phyloP scores from a whole-genome alignment of 202 grass and related monocot species.

The Digitaria exilis region DNA sequence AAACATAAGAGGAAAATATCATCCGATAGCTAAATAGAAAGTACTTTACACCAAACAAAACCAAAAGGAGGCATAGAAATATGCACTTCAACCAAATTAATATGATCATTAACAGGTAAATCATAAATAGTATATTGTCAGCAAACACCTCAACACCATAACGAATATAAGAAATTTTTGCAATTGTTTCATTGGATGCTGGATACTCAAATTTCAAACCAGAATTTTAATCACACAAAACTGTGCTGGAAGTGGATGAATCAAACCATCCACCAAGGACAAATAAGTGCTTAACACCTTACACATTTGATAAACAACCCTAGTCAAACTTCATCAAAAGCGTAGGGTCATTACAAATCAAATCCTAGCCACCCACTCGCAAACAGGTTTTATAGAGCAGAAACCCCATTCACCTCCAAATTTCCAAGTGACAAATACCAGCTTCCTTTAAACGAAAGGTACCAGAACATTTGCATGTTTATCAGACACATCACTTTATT shows the following conservation, averaged over 20 bases:
- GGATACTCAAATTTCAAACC: background rate
- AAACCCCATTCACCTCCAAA: background rate
- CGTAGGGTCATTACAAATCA: background rate
- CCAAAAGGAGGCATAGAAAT: conserved; percentile 17
- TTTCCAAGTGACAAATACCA: background rate
- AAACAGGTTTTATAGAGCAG: background rate
- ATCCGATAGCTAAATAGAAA: conserved; percentile 16
- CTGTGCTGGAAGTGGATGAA: background rate
- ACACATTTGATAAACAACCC: background rate
- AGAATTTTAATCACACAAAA: background rate
- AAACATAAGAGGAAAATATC: conserved; percentile 3
- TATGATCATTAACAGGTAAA: background rate
- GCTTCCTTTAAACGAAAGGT: background rate
- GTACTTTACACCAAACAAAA: background rate
- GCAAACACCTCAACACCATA: background rate
- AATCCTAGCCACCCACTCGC: background rate
- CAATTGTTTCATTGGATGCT: background rate
- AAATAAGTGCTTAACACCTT: background rate
- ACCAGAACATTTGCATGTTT: background rate
- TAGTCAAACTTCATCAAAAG: background rate
- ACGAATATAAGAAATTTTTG: background rate
- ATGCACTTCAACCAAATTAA: background rate
- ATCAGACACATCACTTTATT: background rate
- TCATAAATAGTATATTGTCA: background rate
- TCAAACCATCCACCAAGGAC: background rate